Base-by-base conservation (phyloP, 2,329 filamentous ascomycete genomes). In the Colletotrichum paranaense region DNA sequence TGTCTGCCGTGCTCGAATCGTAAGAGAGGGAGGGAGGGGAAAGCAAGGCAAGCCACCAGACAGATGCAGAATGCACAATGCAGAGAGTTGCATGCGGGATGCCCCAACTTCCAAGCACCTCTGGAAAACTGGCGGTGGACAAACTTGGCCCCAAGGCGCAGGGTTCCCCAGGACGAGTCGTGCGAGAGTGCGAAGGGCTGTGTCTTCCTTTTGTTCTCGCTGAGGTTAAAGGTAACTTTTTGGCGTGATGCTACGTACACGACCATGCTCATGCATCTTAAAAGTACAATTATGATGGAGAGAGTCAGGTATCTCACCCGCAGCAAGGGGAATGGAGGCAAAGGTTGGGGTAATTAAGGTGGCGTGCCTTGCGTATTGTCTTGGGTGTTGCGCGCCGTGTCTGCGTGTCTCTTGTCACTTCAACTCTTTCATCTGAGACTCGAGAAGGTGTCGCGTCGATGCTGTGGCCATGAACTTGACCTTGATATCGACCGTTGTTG, bases 281-380 rank as follows among this genome's bases (percentile, higher is more conserved):
- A 16, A 14, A 30, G 19, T 62, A 49, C 38, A 42, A 32, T 22
- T 22, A 42, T 63, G 32, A 19, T 42, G 14, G 38, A 19, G 16
- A 42, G 38, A 42, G 38, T 42, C 38, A 42, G 38, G 38, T 42
- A 42, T 42, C 38, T 22, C 22, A 24, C 46, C n/a, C 26, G 32
- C 46, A 35, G 49, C 64, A 65, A 62, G 62, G 49, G 63, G 55
- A 56, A 70, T 73, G 70, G 70, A 60, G 58, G 60, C 65, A 46
- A 56, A 26, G 55, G 46, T 62, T 65, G 67, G 64, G 64, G 57
- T 68, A 53, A 60, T 53, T 59, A 68, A 59, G 65, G 65, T 59
- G 69, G 69, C 69, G 52, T 72, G 65, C 62, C 53, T 63, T 32
- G 22, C 53, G 67, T 58, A 11, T 26, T 52, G 68, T 56, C 64